phyloP scores from a whole-genome alignment of 1,139 yeast genomes.

The Geotrichum siamense region DNA sequence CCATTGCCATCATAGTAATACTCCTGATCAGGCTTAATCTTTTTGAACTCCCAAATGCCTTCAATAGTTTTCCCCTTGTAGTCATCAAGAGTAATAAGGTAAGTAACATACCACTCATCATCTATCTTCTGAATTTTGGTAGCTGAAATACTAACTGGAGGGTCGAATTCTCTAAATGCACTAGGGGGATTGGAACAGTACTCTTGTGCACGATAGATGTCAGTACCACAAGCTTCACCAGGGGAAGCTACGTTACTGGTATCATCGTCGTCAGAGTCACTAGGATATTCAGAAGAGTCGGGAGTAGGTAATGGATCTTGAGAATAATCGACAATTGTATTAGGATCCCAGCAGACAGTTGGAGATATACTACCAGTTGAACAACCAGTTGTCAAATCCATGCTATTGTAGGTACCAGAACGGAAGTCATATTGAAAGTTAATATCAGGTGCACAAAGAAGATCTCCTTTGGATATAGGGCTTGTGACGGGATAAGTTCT shows the following conservation, averaged over 20 bases:
- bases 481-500: slow-evolving; percentile 10
- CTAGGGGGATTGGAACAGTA: too few relatives aligned
- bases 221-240: too few relatives aligned
- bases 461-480: slow-evolving; percentile 7
- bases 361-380: slow-evolving; percentile 15
- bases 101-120: slow-evolving; percentile 42
- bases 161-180: too few relatives aligned
- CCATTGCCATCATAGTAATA: slow-evolving; percentile 3
- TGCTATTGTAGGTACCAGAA: slow-evolving; percentile 11
- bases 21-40: slow-evolving; percentile 6
- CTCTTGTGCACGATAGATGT: too few relatives aligned
- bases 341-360: slow-evolving; percentile 18
- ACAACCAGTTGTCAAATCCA: slow-evolving; percentile 16
- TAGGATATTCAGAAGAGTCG: too few relatives aligned
- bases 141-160: too few relatives aligned
- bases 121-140: slow-evolving; percentile 30
- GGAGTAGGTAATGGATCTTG: too few relatives aligned
- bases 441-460: slow-evolving; percentile 18
- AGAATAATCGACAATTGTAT: too few relatives aligned
- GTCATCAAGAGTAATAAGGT: slow-evolving; percentile 18
- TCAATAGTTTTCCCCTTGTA: slow-evolving; percentile 7
- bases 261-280: too few relatives aligned
- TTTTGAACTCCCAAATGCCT: slow-evolving; percentile 5
- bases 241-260: too few relatives aligned
- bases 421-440: slow-evolving; percentile 14